Evolutionary conservation across 2,329 filamentous ascomycete genomes (phyloP), one percentile per base, ranked within the genome.

Genomic region (Atkinsonella texensis): DNA sequence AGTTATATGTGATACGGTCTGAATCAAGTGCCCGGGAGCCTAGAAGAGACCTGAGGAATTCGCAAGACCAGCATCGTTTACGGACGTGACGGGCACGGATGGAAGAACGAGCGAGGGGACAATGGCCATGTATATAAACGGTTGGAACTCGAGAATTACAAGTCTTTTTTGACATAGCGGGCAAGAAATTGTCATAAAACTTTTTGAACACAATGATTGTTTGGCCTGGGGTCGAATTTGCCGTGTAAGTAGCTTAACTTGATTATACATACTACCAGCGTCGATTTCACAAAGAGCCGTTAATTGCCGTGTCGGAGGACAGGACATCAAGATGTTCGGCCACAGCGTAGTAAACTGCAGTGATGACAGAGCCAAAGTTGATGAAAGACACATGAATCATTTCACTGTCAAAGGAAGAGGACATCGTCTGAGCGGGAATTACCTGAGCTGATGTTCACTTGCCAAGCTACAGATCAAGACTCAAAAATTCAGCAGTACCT

Each of bases 351-450:
- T 42, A 3, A 35, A 43, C 45, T 51, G 53, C 48, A 5, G 46
- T 59, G 57, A 59, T 61, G 59, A 63, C 53, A 58, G 53, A 59
- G 60, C 54, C 52, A 52, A 58, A 57, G 56, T 55, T 57, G 60
- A 61, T 55, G 54, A 58, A 48, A 40, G 40, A 47, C n/a, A 51
- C 49, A 57, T 60, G 49, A 56, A 52, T 49, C 23, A 38, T 41
- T 52, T 17, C 46, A 44, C 32, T 52, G 53, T 46, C 33, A 55
- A 53, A 58, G 57, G 54, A 59, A 58, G 54, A 50, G 48, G 61
- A 62, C 61, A 63, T 63, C 61, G 61, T 63, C 61, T 62, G 61
- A 63, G 53, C 46, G 48, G 48, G 11, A 6, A 28, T 28, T 28
- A 28, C 28, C 5, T 28, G 28, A 28, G 28, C 28, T 7, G 28